phyloP scores from a whole-genome alignment of 2,329 filamentous ascomycete species.

The Elsinoe arachidis region DNA sequence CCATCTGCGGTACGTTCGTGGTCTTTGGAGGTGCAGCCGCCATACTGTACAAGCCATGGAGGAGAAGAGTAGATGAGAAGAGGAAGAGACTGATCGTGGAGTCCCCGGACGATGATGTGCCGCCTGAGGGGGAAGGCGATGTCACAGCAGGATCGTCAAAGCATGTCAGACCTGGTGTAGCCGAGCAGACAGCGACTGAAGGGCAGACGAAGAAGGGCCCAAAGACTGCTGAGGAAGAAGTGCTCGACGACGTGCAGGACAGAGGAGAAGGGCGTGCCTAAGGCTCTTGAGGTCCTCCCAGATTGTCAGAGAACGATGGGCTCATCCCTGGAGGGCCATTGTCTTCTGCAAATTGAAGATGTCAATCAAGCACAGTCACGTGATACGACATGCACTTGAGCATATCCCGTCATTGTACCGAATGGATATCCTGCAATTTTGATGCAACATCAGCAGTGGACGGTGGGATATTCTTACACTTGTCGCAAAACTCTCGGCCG shows the following conservation, averaged over 20 bases:
- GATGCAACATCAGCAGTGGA: no score
- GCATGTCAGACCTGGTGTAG: not conserved
- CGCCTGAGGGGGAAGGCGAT: not conserved
- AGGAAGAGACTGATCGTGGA: conserved; percentile 9
- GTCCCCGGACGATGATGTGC: conserved; percentile 12
- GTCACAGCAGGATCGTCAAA: not conserved
- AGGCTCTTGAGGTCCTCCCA: not conserved
- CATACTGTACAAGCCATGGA: conserved; percentile 71
- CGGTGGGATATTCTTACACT: no score
- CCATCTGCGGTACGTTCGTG: conserved; percentile 77
- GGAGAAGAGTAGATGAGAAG: conserved; percentile 45
- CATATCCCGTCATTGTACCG: no score
- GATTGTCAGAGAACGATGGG: no score
- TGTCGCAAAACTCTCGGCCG: no score
- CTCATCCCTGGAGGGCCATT: no score
- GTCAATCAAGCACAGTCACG: no score
- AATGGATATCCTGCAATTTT: no score
- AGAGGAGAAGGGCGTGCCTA: not conserved
- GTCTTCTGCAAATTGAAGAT: no score
- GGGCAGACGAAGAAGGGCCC: not conserved
- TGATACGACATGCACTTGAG: no score
- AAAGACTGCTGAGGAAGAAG: not conserved
- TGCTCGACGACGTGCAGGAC: not conserved
- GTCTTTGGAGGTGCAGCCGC: conserved; percentile 67
- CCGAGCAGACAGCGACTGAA: not conserved